Base-by-base conservation (phyloP, 495 filamentous ascomycete species). In the Trichocladium antarcticum region DNA sequence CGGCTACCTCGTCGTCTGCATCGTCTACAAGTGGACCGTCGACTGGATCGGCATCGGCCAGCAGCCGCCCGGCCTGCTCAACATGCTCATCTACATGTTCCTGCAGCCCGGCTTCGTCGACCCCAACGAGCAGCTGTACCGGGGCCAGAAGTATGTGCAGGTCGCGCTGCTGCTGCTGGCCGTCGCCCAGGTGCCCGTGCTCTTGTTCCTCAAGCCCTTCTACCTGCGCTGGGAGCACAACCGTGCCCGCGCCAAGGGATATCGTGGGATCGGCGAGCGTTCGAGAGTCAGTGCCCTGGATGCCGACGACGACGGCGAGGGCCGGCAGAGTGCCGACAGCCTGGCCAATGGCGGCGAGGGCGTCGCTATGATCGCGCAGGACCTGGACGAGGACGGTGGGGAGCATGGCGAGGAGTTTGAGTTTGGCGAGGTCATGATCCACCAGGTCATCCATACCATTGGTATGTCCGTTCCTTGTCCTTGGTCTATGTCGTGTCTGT, bases 31-130 rank as follows among this genome's bases (percentile, higher is more conserved):
- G 68, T 99, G 92, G 92, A 81, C 78, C 16, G 74, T 95, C 34
- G 83, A 97, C 63, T 98, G 92, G 92, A 64, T 70, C 51, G 81
- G 73, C 19, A 71, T 72, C 24, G 78, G 64, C n/a, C 52, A 73
- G 48, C 70, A 74, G 24, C 86, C 93, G 3, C 92, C 92, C 0
- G 84, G 87, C 56, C 72, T 99, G 21, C 70, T 99, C 49, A 99
- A 99, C 76, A 95, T 96, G 89, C 75, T 99, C 55, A 99, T 99
- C 62, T 94, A 95, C 77, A 99, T 99, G 92, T 97, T 99, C 73
- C 71, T 99, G 43, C 78, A 80, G 45, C 92, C 92, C 5, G 87
- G 87, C 20, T 83, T 63, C 0, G 70, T 97, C 39, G 78, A 83
- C 37, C 62, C 68, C 14, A 77, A 81, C 45, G 56, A 63, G 28